Base-by-base conservation (phyloP, 148 eudicot genomes). In the Polygonum aviculare region DNA sequence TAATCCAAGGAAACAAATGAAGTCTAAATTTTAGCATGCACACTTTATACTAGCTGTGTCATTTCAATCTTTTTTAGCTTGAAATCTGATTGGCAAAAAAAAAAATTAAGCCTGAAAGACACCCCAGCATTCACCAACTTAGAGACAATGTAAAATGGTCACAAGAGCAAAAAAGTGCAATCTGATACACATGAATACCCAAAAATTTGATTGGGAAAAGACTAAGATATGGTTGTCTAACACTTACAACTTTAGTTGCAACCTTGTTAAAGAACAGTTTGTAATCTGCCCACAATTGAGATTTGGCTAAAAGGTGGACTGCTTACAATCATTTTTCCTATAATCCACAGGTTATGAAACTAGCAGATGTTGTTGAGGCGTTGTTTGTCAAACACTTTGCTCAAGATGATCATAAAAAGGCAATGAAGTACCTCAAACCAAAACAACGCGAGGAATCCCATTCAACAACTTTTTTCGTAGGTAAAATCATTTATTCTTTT, bases 371-470 rank as follows among this genome's bases (percentile, higher is more conserved):
- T 48, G 90, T 92, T 80, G 98, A 95, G 83, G 87, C 86, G 55
- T 75, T 84, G 18, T 93, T 95, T 77, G 79, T 89, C 22, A 89
- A 89, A 81, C 88, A 95, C 77, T 93, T 92, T 60, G 90, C 97
- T 11, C 79, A 88, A 75, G 99, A 95, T 79, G 89, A 95, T 77
- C 86, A 78, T 82, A 86, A 88, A 62, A 95, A 89, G 80, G 99
- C 97, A 62, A 90, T 95, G 97, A 93, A 87, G 72, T 95, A 95
- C 86, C 91, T 95, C 26, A 95, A 87, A 75, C 99, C 99, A 19
- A 87, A 88, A 57, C 99, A 89, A 65, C 88, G 82, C 38, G 86
- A 87, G 83, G 99, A 92, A 71, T 95, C 99, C 10, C 99, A 95
- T 82, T 77, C 90, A 26, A 88, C 91, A 9, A 95, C 97, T 48